phyloP scores from a whole-genome alignment of 345 rosid genomes.

The Eucalyptus shirleyi region DNA sequence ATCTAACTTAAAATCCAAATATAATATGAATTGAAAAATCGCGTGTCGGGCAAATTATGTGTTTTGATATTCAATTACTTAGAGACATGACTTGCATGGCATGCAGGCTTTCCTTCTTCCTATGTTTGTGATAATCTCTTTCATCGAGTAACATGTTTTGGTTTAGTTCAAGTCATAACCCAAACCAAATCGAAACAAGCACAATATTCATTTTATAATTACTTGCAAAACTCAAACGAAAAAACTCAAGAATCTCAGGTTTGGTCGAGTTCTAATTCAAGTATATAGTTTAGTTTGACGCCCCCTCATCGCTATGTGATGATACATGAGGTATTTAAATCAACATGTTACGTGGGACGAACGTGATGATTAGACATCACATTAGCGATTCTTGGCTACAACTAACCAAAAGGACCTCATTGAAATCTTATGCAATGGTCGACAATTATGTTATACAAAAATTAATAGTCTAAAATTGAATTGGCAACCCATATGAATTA shows the following conservation, averaged over 20 bases:
- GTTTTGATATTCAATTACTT: too few relatives aligned
- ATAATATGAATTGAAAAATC: fast-evolving
- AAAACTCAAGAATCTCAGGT: too few relatives aligned
- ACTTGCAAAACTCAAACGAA: too few relatives aligned
- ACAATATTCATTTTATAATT: too few relatives aligned
- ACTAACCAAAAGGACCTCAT: not conserved
- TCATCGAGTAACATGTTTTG: too few relatives aligned
- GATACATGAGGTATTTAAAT: not conserved
- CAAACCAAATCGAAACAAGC: not conserved
- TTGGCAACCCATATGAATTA: not conserved
- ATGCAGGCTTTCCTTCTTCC: not conserved
- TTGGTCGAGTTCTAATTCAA: too few relatives aligned
- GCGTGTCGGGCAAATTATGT: fast-evolving
- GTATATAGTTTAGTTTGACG: too few relatives aligned
- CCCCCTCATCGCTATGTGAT: not conserved
- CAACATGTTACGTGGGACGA: fast-evolving
- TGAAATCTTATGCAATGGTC: not conserved
- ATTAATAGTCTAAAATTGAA: not conserved
- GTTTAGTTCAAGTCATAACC: not conserved
- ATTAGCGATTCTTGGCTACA: fast-evolving
- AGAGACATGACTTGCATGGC: not conserved
- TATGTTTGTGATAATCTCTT: not conserved
- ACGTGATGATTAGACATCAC: not conserved
- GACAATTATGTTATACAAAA: not conserved
- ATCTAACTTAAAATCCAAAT: too few relatives aligned